Conservation (phyloP, 495 filamentous ascomycete genomes). For the Penicillium odoratum region DNA sequence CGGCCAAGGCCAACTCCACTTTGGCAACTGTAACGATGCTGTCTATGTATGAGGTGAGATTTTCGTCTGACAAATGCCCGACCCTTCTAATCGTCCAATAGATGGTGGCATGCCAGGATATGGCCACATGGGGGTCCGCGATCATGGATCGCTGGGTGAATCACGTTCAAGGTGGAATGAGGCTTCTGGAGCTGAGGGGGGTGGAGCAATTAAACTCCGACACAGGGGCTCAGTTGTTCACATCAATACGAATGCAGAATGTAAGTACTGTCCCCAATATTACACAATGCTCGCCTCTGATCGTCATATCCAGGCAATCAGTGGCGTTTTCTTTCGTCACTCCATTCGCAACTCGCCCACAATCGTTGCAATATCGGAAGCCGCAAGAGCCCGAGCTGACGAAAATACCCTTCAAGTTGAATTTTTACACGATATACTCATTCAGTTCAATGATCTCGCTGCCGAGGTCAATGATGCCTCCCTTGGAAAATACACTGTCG, state of each 20-base stretch:
- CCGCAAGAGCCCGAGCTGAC: conserved; percentile 1
- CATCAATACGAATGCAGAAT: conserved; percentile 12
- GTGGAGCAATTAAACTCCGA: conserved; percentile 11
- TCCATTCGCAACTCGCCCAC: conserved; percentile 3
- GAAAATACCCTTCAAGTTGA: conserved; percentile 8
- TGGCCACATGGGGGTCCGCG: conserved; percentile 10
- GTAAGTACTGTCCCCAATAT: conserved; percentile 2
- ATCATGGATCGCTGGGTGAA: conserved; percentile 15
- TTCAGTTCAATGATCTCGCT: conserved; percentile 11
- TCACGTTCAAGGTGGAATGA: conserved; percentile 17
- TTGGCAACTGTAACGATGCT: conserved; percentile 24
- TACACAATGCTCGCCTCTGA: background rate
- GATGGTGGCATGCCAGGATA: conserved; percentile 13
- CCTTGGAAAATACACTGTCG: background rate
- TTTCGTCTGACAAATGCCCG: background rate
- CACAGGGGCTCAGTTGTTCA: conserved; percentile 14
- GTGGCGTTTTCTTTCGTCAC: conserved; percentile 12
- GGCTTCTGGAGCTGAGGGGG: conserved; percentile 21
- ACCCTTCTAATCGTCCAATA: conserved; percentile 1
- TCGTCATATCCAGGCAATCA: conserved; percentile 10
- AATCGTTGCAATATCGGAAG: conserved; percentile 13
- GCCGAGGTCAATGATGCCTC: conserved; percentile 7
- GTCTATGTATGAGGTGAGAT: conserved; percentile 25
- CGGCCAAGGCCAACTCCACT: conserved; percentile 20
- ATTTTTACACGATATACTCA: conserved; percentile 10